Percentiles rank a stretch among this genome's conserved stretches.
Evolutionary conservation across 2,329 filamentous ascomycete species (phyloP).

Genomic region (Exserohilum rostratum): DNA sequence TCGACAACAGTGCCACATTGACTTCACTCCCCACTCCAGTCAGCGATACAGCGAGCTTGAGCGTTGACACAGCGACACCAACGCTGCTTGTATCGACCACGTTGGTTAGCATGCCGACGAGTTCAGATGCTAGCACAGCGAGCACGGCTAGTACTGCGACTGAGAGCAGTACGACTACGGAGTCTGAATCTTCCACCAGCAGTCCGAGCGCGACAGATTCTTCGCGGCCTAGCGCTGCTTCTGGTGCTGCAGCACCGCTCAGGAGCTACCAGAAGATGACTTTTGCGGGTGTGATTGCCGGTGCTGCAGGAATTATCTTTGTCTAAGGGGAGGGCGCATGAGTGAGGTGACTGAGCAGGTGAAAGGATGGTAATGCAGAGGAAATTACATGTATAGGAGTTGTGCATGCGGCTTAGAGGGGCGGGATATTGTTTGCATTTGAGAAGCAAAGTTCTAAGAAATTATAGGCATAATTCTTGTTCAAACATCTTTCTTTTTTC

Average conservation of each 20-base stretch:
- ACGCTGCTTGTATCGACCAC: background rate
- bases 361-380: too few relatives aligned
- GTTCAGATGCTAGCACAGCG: background rate
- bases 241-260: conserved; percentile 1
- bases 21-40: conserved; percentile 4
- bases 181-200: background rate
- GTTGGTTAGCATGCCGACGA: background rate
- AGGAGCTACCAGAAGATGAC: conserved; percentile 18
- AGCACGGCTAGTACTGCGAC: too few relatives aligned
- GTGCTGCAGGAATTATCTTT: conserved; percentile 27
- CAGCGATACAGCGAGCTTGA: background rate
- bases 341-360: too few relatives aligned
- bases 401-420: too few relatives aligned
- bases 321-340: conserved; percentile 2
- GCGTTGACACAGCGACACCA: conserved; percentile 2
- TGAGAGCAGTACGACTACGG: background rate
- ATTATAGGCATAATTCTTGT: too few relatives aligned
- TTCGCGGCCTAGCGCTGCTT: background rate
- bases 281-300: conserved; percentile 21
- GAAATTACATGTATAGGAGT: too few relatives aligned
- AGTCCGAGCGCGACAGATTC: conserved; percentile 3
- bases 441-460: too few relatives aligned
- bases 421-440: too few relatives aligned
- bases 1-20: background rate
- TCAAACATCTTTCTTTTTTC: too few relatives aligned